Conservation (phyloP, 225 moss, liverwort and hornwort species). For the Pleurozium schreberi region DNA sequence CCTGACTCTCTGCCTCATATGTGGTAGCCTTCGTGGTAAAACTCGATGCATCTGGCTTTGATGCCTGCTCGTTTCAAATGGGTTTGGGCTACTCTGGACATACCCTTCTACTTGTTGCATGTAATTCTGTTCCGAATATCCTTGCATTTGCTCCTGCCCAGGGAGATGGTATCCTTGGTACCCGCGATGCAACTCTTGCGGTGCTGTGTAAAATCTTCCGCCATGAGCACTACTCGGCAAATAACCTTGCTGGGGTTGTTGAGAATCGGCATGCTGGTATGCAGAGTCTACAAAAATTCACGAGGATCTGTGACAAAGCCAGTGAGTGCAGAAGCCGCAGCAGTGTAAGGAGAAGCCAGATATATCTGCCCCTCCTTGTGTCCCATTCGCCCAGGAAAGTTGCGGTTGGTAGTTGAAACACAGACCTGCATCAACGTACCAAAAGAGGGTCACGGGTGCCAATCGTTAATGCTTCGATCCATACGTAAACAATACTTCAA, state of each 20-base stretch:
- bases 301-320: constrained; percentile 82
- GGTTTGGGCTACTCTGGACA: background rate
- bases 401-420: constrained; percentile 88
- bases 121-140: constrained; percentile 11
- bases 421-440: constrained; percentile 46
- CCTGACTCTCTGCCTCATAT: constrained; percentile 27
- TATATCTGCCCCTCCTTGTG: constrained; percentile 93
- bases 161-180: constrained; percentile 8
- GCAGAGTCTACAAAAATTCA: constrained; percentile 40
- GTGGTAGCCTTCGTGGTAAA: constrained; percentile 17
- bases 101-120: constrained; percentile 10
- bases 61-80: constrained; percentile 9
- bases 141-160: constrained; percentile 15
- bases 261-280: constrained; percentile 4
- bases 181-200: constrained; percentile 1
- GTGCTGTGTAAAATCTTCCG: constrained; percentile 7
- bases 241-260: constrained; percentile 11
- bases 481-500: background rate
- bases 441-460: background rate
- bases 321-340: constrained; percentile 68
- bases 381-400: constrained; percentile 89
- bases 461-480: background rate
- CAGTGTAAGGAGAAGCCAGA: constrained; percentile 80
- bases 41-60: constrained; percentile 12
- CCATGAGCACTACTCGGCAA: background rate